phyloP scores from a whole-genome alignment of 495 filamentous ascomycete species.

The Hypoxylon cercidicola region DNA sequence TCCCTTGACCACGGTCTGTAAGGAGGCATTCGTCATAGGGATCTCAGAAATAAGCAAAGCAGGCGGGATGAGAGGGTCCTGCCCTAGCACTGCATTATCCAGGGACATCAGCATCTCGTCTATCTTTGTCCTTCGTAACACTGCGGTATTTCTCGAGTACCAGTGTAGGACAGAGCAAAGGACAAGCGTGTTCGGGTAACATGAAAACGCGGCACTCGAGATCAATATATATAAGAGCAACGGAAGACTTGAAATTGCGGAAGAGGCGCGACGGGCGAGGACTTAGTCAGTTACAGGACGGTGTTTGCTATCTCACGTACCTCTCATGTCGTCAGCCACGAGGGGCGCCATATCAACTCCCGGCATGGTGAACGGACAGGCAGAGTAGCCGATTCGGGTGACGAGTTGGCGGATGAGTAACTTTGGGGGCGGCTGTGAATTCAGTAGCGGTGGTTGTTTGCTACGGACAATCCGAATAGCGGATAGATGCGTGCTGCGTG shows the following conservation, averaged over 20 bases:
- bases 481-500: constrained; percentile 36
- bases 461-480: constrained; percentile 30
- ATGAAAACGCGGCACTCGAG: constrained; percentile 15
- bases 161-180: constrained; percentile 12
- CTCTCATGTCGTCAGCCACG: constrained; percentile 61
- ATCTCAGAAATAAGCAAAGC: constrained; percentile 88
- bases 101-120: constrained; percentile 43
- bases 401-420: constrained; percentile 6
- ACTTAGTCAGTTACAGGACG: not conserved
- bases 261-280: constrained; percentile 6
- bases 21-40: constrained; percentile 72
- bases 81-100: constrained; percentile 77
- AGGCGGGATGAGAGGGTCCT: constrained; percentile 93
- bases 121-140: constrained; percentile 12
- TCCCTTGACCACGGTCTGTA: constrained; percentile 80
- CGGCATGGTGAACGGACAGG: constrained; percentile 48
- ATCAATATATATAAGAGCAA: constrained; percentile 8
- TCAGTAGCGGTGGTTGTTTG: constrained; percentile 18
- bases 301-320: constrained; percentile 44
- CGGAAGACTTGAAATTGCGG: not conserved
- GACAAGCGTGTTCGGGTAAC: not conserved
- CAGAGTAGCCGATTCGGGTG: constrained; percentile 5
- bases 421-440: not conserved
- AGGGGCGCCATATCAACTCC: constrained; percentile 58
- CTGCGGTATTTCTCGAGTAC: constrained; percentile 13